Conservation (phyloP, 2,329 filamentous ascomycete genomes). For the Alternaria gansuensis region DNA sequence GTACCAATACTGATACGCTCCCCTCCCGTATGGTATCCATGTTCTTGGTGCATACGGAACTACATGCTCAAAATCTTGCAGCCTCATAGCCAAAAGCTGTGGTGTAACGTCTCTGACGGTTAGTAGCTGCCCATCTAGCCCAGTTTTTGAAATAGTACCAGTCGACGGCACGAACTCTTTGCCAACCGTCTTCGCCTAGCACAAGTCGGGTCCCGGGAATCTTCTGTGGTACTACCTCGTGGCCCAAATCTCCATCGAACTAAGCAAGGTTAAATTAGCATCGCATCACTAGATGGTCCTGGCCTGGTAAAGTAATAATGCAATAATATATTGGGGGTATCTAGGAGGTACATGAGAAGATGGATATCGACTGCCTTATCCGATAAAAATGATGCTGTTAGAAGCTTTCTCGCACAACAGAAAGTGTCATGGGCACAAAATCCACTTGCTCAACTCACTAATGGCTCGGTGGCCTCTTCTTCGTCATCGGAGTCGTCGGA, state of each 20-base stretch:
- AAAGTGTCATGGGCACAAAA: conserved; percentile 9
- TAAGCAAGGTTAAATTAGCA: background rate
- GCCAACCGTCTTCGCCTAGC: background rate
- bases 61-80: background rate
- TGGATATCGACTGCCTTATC: background rate
- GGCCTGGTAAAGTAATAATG: background rate
- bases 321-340: conserved; percentile 15
- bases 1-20: background rate
- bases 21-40: background rate
- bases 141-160: conserved; percentile 1
- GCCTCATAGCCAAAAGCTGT: background rate
- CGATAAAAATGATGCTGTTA: conserved; percentile 2
- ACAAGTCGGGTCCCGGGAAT: background rate
- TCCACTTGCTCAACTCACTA: conserved; percentile 18
- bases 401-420: conserved; percentile 9
- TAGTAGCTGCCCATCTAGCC: background rate
- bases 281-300: background rate
- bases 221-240: background rate
- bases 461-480: conserved; percentile 17
- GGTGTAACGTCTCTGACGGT: background rate
- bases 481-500: conserved; percentile 46
- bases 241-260: conserved; percentile 1
- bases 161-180: background rate
- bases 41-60: background rate
- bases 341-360: conserved; percentile 11